Percentiles rank a stretch among this genome's conserved stretches.
Conservation (phyloP, 2,329 filamentous ascomycete species). For the Colletotrichum sp. region DNA sequence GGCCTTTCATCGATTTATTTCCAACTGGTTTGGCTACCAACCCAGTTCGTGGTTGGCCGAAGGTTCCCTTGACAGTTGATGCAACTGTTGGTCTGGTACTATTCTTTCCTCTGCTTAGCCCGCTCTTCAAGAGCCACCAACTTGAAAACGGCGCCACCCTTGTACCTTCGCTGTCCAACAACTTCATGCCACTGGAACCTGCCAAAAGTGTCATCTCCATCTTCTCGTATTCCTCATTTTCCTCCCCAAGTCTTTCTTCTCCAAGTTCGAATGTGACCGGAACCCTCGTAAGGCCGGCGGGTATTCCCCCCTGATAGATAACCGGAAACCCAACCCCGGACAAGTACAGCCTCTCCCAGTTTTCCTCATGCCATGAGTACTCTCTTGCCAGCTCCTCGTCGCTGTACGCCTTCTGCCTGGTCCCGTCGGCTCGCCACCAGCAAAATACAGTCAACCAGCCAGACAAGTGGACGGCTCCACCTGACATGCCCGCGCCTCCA, state of each 20-base stretch:
- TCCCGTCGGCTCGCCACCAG: background rate
- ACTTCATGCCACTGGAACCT: background rate
- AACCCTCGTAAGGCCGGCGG: background rate
- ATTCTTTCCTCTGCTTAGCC: background rate
- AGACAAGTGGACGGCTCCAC: background rate
- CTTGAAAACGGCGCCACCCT: background rate
- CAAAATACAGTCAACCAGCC: background rate
- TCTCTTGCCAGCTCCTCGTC: background rate
- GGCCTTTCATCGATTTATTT: rapidly evolving
- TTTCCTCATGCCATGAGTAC: background rate
- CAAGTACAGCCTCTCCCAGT: background rate
- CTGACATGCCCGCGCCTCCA: background rate
- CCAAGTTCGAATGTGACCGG: background rate
- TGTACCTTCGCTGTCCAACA: background rate
- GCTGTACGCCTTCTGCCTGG: background rate
- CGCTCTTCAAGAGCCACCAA: background rate
- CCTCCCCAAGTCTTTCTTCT: rapidly evolving
- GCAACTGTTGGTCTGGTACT: background rate
- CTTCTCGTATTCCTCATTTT: background rate
- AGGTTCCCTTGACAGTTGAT: background rate
- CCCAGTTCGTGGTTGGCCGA: background rate
- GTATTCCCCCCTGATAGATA: background rate
- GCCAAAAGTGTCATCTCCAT: background rate
- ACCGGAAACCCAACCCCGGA: background rate
- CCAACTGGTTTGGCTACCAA: background rate